phyloP scores from a whole-genome alignment of 352 stramenopile species.

The Globisporangium paddicum region DNA sequence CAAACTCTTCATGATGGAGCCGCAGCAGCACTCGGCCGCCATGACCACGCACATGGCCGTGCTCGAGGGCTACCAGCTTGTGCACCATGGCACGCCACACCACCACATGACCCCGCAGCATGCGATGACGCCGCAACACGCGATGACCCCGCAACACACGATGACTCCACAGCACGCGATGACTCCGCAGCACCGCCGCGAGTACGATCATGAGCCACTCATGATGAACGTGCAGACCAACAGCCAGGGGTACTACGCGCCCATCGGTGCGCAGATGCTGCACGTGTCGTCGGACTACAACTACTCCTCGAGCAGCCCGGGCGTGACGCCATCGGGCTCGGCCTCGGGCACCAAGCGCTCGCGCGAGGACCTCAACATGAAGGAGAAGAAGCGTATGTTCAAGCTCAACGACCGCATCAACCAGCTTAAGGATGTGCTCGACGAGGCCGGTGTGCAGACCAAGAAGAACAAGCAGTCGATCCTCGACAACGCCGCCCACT shows the following conservation, averaged over 20 bases:
- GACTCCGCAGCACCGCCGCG: conserved; percentile 35
- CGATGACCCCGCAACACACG: conserved; percentile 39
- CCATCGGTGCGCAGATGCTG: conserved; percentile 41
- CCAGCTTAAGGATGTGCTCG: conserved; percentile 59
- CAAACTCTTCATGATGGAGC: conserved; percentile 48
- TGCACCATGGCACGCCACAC: conserved; percentile 37
- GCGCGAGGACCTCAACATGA: conserved; percentile 76
- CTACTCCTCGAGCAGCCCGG: conserved; percentile 31
- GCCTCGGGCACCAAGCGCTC: conserved; percentile 50
- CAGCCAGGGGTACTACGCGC: conserved; percentile 40
- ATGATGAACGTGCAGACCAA: conserved; percentile 45
- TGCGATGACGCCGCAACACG: conserved; percentile 33
- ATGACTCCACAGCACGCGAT: conserved; percentile 37
- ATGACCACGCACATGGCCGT: conserved; percentile 19
- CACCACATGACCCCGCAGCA: conserved; percentile 36
- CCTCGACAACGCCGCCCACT: conserved; percentile 62
- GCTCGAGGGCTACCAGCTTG: conserved; percentile 29
- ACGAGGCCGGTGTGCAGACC: conserved; percentile 61
- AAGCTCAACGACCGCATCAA: conserved; percentile 87
- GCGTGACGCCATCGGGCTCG: conserved; percentile 25
- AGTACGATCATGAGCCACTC: conserved; percentile 56
- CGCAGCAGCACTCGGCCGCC: conserved; percentile 8
- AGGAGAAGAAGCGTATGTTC: conserved; percentile 89
- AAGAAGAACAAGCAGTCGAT: conserved; percentile 84
- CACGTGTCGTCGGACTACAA: conserved; percentile 58